Evolutionary conservation across 2,329 filamentous ascomycete species (phyloP), one percentile per base, ranked within the genome.

Genomic region (Fusarium burgessii): DNA sequence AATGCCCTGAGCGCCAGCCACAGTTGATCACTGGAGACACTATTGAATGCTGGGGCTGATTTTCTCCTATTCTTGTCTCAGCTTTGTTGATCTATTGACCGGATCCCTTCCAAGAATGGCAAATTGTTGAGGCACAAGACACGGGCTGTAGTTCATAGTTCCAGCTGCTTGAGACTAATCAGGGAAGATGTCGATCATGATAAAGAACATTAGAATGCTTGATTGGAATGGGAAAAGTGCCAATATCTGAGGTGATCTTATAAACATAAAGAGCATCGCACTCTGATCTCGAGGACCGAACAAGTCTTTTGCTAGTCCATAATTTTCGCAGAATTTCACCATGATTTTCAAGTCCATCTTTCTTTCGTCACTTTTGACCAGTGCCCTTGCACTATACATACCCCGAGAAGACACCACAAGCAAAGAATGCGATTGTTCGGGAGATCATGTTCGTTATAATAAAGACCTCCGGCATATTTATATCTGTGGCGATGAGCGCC

Each of bases 401-500:
- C 58, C 68, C 1, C 58, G 55, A 33, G 58, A 64, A 10, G 20
- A 25, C 3, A 33, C 12, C 2, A 23, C 25, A 10, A 32, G 32
- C 29, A 49, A 54, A 10, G 18, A 14, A 33, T 71, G 68, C 18
- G 32, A 68, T 35, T 71, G 68, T 32, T 5, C 8, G 0, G 46
- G 46, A 14, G 7, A 18, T 4, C 12, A 10, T 11, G 17, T 50
- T 35, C 46, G 5, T 5, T 17, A 10, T 6, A 50, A 50, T 7
- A 12, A 25, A 5, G 10, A 20, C 4, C 46, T 25, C 15, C 4
- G 7, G 7, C 20, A 35, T 5, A 10, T 47, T 9, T 71, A 61
- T 6, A 57, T 71, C 2, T 71, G 68, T 3, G 68, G 68, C 0
- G 68, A 71, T n/a, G 18, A 13, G 18, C 68, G 68, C 4, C 68